Evolutionary conservation across 2,329 filamentous ascomycete species (phyloP).

Genomic region (Pleomassaria siparia): DNA sequence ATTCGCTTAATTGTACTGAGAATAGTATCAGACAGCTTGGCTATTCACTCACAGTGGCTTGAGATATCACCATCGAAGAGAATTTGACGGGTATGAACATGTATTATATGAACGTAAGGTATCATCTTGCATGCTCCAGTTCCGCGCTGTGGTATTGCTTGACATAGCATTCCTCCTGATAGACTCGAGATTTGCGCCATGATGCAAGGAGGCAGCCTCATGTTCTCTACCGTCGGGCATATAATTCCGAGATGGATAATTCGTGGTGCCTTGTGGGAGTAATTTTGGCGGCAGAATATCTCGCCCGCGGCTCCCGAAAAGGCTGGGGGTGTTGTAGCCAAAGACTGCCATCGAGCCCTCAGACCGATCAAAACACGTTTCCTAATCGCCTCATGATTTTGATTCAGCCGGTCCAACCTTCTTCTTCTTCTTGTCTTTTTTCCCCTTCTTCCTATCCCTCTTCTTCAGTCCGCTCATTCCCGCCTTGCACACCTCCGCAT

Average conservation of each 20-base stretch:
- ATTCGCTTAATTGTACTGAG: too few relatives aligned
- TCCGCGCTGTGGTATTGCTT: neutral
- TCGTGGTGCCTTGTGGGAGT: too few relatives aligned
- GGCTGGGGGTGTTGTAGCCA: neutral
- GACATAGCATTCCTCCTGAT: neutral
- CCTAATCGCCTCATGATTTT: constrained; percentile 17
- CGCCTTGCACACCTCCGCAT: constrained; percentile 87
- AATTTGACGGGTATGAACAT: too few relatives aligned
- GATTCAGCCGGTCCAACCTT: constrained; percentile 45
- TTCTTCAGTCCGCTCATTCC: constrained; percentile 92
- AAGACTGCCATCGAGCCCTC: neutral
- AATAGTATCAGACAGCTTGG: neutral
- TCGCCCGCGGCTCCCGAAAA: neutral
- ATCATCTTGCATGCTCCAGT: too few relatives aligned
- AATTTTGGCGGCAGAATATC: too few relatives aligned
- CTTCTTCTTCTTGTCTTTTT: constrained; percentile 72
- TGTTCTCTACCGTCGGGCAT: too few relatives aligned
- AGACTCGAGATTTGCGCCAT: neutral
- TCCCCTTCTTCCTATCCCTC: constrained; percentile 83
- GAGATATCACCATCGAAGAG: too few relatives aligned
- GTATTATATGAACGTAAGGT: too few relatives aligned
- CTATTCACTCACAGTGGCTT: neutral
- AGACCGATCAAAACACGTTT: neutral
- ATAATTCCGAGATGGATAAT: too few relatives aligned
- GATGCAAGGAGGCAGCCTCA: too few relatives aligned